These are phyloP conservation scores for Fusarium sp. DNA, from an alignment of 2,329 filamentous ascomycete genomes.

Conservation along the genomic window DNA sequence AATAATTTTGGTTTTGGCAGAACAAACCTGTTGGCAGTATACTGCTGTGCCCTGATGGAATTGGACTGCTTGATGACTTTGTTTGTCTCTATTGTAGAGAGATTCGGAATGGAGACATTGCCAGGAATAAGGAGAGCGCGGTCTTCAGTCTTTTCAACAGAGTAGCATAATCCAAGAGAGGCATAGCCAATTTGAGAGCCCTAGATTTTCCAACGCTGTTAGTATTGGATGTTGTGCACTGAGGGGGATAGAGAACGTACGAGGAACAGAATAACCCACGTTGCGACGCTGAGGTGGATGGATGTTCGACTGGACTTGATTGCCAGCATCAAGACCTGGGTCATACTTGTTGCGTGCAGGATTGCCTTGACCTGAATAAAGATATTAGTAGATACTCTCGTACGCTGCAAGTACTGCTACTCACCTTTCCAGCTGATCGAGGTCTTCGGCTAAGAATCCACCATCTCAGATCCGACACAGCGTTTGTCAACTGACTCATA, in stretches of 20 bases:
- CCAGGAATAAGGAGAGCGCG: constrained; percentile 48
- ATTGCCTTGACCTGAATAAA: constrained; percentile 28
- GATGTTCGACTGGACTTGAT: constrained; percentile 24
- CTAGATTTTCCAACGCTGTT: constrained; percentile 32
- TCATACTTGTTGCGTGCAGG: constrained; percentile 27
- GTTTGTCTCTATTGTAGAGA: constrained; percentile 50
- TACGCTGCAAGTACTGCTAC: background rate
- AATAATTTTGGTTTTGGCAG: fast-evolving
- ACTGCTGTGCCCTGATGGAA: constrained; percentile 49
- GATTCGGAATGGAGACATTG: constrained; percentile 50
- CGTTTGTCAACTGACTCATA: constrained; percentile 56
- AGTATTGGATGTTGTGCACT: too few relatives aligned
- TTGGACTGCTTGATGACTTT: constrained; percentile 43
- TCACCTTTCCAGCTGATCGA: constrained; percentile 55
- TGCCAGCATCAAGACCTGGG: constrained; percentile 21
- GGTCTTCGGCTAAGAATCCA: constrained; percentile 55
- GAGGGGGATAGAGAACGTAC: constrained; percentile 4
- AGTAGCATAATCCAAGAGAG: constrained; percentile 56
- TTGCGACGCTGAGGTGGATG: constrained; percentile 19
- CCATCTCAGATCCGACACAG: constrained; percentile 58
- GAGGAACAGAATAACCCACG: constrained; percentile 25
- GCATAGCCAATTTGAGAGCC: constrained; percentile 57
- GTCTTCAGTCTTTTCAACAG: constrained; percentile 53
- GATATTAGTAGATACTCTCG: background rate
- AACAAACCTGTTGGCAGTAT: constrained; percentile 54